Percentiles rank a stretch among this genome's conserved stretches.
Conservation (phyloP, 2,329 filamentous ascomycete genomes). For the Magnaporthiopsis rhizophila region DNA sequence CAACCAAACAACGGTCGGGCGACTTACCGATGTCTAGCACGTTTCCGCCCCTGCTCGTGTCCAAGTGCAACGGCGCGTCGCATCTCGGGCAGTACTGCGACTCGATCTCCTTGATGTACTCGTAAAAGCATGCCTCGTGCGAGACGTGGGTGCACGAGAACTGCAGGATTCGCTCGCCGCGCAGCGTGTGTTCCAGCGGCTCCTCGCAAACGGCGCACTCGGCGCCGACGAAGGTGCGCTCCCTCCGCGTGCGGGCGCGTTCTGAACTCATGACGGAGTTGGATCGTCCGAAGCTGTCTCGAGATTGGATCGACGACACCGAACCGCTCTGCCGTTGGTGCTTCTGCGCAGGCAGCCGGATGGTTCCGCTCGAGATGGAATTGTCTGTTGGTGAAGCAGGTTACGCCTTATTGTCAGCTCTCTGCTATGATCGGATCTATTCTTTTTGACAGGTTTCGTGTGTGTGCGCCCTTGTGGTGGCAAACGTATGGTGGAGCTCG, state of each 20-base stretch:
- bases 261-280: slow-evolving; percentile 65
- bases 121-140: slow-evolving; percentile 97
- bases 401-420: not conserved
- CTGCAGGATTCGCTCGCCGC: slow-evolving; percentile 88
- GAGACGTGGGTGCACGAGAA: slow-evolving; percentile 96
- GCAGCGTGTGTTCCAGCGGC: slow-evolving; percentile 87
- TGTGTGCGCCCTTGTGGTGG: no score
- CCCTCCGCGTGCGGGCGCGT: slow-evolving; percentile 69
- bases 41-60: slow-evolving; percentile 88
- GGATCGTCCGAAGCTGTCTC: slow-evolving; percentile 26
- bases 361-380: slow-evolving; percentile 28
- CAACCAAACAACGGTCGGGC: slow-evolving; percentile 7
- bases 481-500: not conserved
- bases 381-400: slow-evolving; percentile 22
- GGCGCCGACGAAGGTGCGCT: slow-evolving; percentile 90
- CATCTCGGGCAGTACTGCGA: slow-evolving; percentile 92
- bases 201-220: slow-evolving; percentile 97
- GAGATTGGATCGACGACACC: slow-evolving; percentile 27
- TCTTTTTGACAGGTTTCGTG: not conserved
- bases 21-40: slow-evolving; percentile 76
- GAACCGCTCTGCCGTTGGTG: slow-evolving; percentile 20
- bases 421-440: not conserved
- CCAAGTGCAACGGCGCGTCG: slow-evolving; percentile 81
- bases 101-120: slow-evolving; percentile 92
- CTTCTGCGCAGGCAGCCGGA: slow-evolving; percentile 28